Conservation (phyloP, 176 grass and related monocot genomes). For the Aegilops tauschii region DNA sequence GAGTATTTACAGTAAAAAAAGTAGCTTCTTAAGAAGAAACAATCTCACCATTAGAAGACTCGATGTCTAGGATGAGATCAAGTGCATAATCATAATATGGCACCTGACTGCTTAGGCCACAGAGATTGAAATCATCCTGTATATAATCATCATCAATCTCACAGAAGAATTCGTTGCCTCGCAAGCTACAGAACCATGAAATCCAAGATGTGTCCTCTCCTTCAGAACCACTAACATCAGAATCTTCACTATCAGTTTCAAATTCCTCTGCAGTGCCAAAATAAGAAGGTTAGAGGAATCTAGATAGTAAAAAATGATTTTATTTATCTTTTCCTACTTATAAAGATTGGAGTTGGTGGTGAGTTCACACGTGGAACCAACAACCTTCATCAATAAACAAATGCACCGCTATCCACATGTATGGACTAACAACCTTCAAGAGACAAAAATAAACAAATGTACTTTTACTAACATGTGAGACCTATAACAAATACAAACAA, state of each 20-base stretch:
- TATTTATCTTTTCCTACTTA: neutral
- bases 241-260: constrained; percentile 84
- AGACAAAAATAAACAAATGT: too few species aligned
- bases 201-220: constrained; percentile 97
- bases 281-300: neutral
- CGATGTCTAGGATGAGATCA: constrained; percentile 94
- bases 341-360: too few species aligned
- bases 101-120: constrained; percentile 91
- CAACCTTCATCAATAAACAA: too few species aligned
- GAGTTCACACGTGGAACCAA: too few species aligned
- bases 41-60: constrained; percentile 86
- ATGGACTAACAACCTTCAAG: too few species aligned
- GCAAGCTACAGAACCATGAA: constrained; percentile 89
- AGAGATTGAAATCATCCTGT: constrained; percentile 97
- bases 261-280: constrained; percentile 59
- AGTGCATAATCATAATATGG: constrained; percentile 97
- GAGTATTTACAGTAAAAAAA: neutral
- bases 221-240: constrained; percentile 88
- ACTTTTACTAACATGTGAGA: too few species aligned
- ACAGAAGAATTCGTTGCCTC: constrained; percentile 96
- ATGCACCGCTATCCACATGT: too few species aligned
- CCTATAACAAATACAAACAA: too few species aligned
- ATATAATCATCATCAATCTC: constrained; percentile 98
- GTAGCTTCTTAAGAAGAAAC: constrained; percentile 7
- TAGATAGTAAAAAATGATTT: neutral